Base-by-base conservation (phyloP, 2,329 filamentous ascomycete genomes). In the Colletotrichum spaethianum region DNA sequence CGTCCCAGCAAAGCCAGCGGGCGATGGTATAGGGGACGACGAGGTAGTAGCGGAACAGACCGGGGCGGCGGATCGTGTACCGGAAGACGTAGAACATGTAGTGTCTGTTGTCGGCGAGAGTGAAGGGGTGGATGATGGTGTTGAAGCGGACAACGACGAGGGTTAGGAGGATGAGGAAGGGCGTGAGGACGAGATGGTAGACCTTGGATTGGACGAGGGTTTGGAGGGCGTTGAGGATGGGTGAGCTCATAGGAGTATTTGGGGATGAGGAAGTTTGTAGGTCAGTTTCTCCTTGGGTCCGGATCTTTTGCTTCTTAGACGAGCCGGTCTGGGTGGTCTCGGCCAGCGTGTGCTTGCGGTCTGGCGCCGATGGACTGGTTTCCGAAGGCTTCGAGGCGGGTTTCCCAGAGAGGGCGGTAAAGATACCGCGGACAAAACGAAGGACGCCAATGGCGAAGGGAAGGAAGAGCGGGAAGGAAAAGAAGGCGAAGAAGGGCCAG, bases 41-140 rank as follows among this genome's bases (percentile, higher is more conserved):
- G 1, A 93, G 91, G 0, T 88, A 81, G 76, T 94, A 95, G 44
- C 92, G 92, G 63, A 94, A 82, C 23, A 85, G 82, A 1, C 86
- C 84, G 52, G 93, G 89, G 7, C 87, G 87, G 2, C 93, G 88
- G 46, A 98, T 92, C 7, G 93, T 92, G 77, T 95, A 91, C 1
- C 95, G 92, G 85, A 99, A 99, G 72, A 97, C 86, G 83, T 99
- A 99, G 82, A 99, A 99, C 80, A 97, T 93, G 84, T 98, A 99
- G 81, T 99, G 96, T 2, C 96, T 88, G 81, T 99, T 99, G 82
- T 99, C 96, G 42, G 96, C 96, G 0, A 98, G 88, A 0, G 95
- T 98, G 80, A 98, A 99, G 0, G 96, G 96, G 79, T 99, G 96
- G 53, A 98, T 90, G 74, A 98, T 93, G 42, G 96, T 99, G 86